Base-by-base conservation (phyloP, 2,329 filamentous ascomycete genomes). In the Hymenoscyphus repandus region DNA sequence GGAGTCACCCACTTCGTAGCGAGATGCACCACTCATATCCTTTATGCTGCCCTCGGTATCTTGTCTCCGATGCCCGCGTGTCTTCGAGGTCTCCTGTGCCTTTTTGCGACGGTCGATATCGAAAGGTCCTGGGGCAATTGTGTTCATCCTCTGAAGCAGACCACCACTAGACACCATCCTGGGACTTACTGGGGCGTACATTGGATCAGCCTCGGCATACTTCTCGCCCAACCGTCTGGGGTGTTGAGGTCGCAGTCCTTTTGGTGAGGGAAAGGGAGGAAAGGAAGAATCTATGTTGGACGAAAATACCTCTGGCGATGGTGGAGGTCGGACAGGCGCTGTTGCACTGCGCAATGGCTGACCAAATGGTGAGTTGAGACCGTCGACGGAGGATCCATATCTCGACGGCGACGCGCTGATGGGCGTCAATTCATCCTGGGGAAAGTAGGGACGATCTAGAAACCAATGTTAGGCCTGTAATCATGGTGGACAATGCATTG, bases 51-150 rank as follows among this genome's bases (percentile, higher is more conserved):
- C 58, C 43, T 41, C 45, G 5, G 52, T 63, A 31, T 45, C 49
- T 41, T 59, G 55, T 49, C 60, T 56, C 22, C 54, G 47, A 38
- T 71, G 70, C 12, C 64, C 53, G 31, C 61, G 49, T 3, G 15
- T n/a, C 58, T 59, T 22, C 57, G 51, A 32, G 56, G 56, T 57
- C 52, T 33, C 47, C 32, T 15, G 60, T 55, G 42, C 55, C 51
- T 49, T 56, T 61, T 49, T 62, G 57, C 68, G 70, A 57, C 69
- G 68, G 55, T 63, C 68, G 31, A 74, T 66, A 56, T 82, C 80
- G 59, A 88, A 87, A 0, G 85, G 84, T 0, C 82, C 84, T 1
- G 84, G 80, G 1, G 80, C 75, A 61, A 88, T 84, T 7, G 72
- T 76, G 58, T 87, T 78, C 74, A 88, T 80, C 46, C 81, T 77